phyloP scores from a whole-genome alignment of 352 stramenopile genomes.

The Globisporangium perplexum region DNA sequence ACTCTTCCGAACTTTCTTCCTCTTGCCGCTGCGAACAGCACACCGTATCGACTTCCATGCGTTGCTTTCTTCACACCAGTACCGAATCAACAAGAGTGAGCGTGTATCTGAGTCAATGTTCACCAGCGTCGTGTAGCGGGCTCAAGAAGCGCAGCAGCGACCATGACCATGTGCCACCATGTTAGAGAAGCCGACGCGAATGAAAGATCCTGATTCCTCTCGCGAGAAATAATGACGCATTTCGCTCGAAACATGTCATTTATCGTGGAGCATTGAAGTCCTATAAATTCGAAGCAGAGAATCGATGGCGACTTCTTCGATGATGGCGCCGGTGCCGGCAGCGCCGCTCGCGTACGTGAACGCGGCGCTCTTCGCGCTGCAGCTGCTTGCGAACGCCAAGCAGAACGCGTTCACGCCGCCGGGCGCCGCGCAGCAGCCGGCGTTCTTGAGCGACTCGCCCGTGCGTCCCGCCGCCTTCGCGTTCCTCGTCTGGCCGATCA shows the following conservation, averaged over 20 bases:
- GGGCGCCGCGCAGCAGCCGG: constrained; percentile 11
- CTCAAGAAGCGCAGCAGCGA: background rate
- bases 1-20: background rate
- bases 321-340: background rate
- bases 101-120: background rate
- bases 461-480: constrained; percentile 8
- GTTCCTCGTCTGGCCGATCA: constrained; percentile 22
- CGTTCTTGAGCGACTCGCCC: constrained; percentile 7
- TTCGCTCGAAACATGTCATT: no score
- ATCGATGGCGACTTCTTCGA: background rate
- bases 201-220: no score
- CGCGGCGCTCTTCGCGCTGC: constrained; percentile 38
- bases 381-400: constrained; percentile 36
- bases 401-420: constrained; percentile 24
- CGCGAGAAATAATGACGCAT: no score
- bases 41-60: background rate
- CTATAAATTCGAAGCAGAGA: background rate
- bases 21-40: background rate
- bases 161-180: no score
- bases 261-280: background rate
- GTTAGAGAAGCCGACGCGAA: no score
- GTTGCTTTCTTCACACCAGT: background rate
- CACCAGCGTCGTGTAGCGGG: background rate
- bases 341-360: constrained; percentile 39
- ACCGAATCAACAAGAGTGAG: background rate